Conservation (phyloP, 176 grass and related monocot species). For the Tillandsia fasciculata region DNA sequence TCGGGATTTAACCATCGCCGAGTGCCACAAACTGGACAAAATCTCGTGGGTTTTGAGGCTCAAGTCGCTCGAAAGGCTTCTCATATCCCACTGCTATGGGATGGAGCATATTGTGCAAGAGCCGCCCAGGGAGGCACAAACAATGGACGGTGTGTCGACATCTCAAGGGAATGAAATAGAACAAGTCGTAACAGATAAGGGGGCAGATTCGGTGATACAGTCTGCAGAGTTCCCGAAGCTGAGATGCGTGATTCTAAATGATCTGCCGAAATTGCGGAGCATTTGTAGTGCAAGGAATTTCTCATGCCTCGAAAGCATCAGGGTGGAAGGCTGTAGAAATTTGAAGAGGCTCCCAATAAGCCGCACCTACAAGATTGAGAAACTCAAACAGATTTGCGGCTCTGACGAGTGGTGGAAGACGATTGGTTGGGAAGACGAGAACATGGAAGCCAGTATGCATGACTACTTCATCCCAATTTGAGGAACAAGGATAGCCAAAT, state of each 20-base stretch:
- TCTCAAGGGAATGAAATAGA: slow-evolving; percentile 10
- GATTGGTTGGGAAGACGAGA: slow-evolving; percentile 35
- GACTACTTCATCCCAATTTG: slow-evolving; percentile 37
- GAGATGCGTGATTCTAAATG: slow-evolving; percentile 38
- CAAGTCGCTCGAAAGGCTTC: slow-evolving; percentile 54
- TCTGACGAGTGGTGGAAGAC: slow-evolving; percentile 50
- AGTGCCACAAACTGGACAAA: slow-evolving; percentile 38
- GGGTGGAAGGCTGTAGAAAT: slow-evolving; percentile 50
- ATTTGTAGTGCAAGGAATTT: slow-evolving; percentile 46
- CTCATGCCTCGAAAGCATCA: slow-evolving; percentile 52
- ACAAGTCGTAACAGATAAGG: background rate
- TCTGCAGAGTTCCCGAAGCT: slow-evolving; percentile 31
- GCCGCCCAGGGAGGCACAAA: background rate
- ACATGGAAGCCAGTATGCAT: slow-evolving; percentile 12
- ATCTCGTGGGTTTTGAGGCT: slow-evolving; percentile 59
- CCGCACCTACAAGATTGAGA: slow-evolving; percentile 12
- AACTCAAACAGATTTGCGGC: slow-evolving; percentile 62
- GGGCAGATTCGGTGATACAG: slow-evolving; percentile 8
- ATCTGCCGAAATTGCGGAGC: slow-evolving; percentile 29
- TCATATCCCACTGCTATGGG: slow-evolving; percentile 45
- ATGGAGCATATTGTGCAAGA: slow-evolving; percentile 43
- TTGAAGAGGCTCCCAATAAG: slow-evolving; percentile 36
- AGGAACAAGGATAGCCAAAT: too few relatives aligned
- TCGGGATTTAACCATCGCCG: slow-evolving; percentile 44
- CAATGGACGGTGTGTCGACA: background rate